Conservation (phyloP, 2,329 filamentous ascomycete species). For the Claviceps fusiformis region DNA sequence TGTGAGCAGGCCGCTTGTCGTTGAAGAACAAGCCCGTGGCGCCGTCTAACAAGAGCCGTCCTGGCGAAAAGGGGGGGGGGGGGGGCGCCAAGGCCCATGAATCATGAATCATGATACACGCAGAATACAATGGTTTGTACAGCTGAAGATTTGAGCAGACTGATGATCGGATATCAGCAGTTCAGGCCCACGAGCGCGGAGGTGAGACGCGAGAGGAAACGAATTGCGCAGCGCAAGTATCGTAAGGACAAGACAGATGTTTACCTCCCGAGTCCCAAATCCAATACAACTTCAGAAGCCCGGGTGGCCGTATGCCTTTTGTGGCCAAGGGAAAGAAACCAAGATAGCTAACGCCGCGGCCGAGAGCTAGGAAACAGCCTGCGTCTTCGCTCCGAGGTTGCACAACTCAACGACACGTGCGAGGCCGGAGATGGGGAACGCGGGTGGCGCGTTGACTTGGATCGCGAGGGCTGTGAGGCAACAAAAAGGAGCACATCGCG, state of each 20-base stretch:
- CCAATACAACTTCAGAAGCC: too few relatives aligned
- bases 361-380: neutral
- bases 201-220: neutral
- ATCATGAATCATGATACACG: too few relatives aligned
- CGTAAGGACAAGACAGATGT: neutral
- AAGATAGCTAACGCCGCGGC: neutral
- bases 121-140: neutral
- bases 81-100: neutral
- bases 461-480: neutral
- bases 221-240: neutral
- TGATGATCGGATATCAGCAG: neutral
- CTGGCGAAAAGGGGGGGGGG: neutral
- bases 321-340: too few relatives aligned
- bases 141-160: neutral
- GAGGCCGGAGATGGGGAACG: neutral
- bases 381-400: neutral
- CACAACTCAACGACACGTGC: neutral
- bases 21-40: neutral
- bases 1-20: neutral
- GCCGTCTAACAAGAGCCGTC: neutral
- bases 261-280: too few relatives aligned
- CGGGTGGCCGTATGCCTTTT: too few relatives aligned
- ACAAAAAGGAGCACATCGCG: neutral
- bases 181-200: neutral
- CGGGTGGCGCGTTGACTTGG: neutral